Conservation (phyloP, 2,329 filamentous ascomycete genomes). For the Aspergillus fumigatiaffinis region DNA sequence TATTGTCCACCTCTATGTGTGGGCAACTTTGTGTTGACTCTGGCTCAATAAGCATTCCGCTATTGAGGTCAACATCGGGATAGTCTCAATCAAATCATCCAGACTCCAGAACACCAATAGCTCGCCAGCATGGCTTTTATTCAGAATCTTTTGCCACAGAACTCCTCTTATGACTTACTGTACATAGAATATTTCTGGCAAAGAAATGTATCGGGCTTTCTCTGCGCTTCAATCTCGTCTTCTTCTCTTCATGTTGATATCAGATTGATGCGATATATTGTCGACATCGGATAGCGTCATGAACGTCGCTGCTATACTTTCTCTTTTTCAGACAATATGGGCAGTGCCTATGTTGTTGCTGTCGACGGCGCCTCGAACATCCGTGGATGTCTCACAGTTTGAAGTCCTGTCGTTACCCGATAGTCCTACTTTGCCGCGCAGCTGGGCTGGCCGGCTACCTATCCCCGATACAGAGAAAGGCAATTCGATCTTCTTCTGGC, state of each 20-base stretch:
- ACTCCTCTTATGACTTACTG: background rate
- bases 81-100: background rate
- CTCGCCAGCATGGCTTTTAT: background rate
- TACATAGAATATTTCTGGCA: background rate
- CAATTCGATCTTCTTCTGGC: slow-evolving; percentile 37
- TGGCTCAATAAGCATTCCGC: slow-evolving; percentile 4
- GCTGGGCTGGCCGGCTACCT: slow-evolving; percentile 33
- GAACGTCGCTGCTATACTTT: slow-evolving; percentile 18
- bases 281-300: slow-evolving; percentile 11
- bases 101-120: background rate
- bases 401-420: slow-evolving; percentile 28
- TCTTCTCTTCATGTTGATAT: background rate
- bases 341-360: slow-evolving; percentile 10
- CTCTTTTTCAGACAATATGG: slow-evolving; percentile 19
- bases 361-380: background rate
- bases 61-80: slow-evolving; percentile 13
- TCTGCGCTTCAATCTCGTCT: background rate
- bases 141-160: background rate
- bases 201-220: background rate
- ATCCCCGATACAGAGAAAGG: slow-evolving; percentile 25
- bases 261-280: background rate
- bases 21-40: background rate
- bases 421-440: slow-evolving; percentile 24
- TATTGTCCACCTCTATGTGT: background rate
- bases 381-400: slow-evolving; percentile 18